Base-by-base conservation (phyloP, 352 stramenopile species). In the Phytophthora palmivora region DNA sequence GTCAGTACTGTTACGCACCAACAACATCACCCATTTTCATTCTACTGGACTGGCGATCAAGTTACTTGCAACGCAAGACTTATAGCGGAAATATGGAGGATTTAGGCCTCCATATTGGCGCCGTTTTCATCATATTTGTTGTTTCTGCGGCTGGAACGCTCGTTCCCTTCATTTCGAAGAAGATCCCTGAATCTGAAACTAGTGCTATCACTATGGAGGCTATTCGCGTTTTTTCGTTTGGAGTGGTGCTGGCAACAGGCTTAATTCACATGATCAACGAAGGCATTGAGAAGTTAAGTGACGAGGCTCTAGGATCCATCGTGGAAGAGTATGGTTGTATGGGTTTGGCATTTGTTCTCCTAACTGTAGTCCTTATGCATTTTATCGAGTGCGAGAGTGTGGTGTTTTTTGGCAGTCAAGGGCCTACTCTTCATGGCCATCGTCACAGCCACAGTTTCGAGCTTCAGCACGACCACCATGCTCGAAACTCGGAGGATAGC, bases 221-320 rank as follows among this genome's bases (percentile, higher is more conserved):
- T 28, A 72, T 89, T 32, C 76, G 82, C 34, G 67, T 77, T 0
- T 87, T 91, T 44, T 76, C 78, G 0, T 85, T 81, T 58, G 85
- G 85, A 42, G 79, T 90, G 6, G 79, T 94, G 30, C 71, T 92
- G 36, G 60, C 73, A 45, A 90, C 83, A 16, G 76, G 78, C 24
- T 70, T 91, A 28, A 88, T 92, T 52, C 85, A 94, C 73, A 88
- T 91, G 72, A 63, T 89, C 26, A 86, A 74, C 52, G 79, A 89
- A 26, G 81, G 72, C 12, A 61, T 84, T 16, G 77, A 84, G 44
- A 82, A 73, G 49, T 66, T 94, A 15, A 79, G 70, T 28, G 55
- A 89, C n/a, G 71, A 78, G 44, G 87, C 79, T 22, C 74, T 91
- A 6, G 74, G 79, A 10, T 15, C 56, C 0, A 43, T 91, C 15